Conservation (phyloP, 2,329 filamentous ascomycete species). For the Diaporthe destruens region DNA sequence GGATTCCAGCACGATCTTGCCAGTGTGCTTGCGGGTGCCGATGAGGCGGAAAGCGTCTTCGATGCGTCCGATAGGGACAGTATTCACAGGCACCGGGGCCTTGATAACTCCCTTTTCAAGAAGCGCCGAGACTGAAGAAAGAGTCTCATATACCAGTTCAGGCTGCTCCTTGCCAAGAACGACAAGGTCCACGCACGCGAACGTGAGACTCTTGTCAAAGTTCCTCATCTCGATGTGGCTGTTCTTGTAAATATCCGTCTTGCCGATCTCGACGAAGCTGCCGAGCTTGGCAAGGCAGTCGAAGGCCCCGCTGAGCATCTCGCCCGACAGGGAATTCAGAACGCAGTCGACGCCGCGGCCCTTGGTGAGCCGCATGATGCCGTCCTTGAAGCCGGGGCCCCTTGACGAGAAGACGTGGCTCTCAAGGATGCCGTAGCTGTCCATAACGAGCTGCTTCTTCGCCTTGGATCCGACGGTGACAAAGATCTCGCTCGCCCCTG, state of each 20-base stretch:
- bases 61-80: slow-evolving; percentile 52
- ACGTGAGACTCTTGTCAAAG: slow-evolving; percentile 47
- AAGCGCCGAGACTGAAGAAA: background rate
- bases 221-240: slow-evolving; percentile 51
- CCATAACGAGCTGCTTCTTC: slow-evolving; percentile 53
- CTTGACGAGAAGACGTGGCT: slow-evolving; percentile 53
- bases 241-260: slow-evolving; percentile 48
- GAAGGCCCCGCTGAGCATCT: slow-evolving; percentile 48
- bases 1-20: slow-evolving; percentile 52
- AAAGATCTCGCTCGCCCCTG: slow-evolving; percentile 55
- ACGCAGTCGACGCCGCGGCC: slow-evolving; percentile 41
- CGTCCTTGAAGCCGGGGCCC: slow-evolving; percentile 32
- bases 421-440: slow-evolving; percentile 50
- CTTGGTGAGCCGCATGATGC: slow-evolving; percentile 27
- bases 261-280: slow-evolving; percentile 51
- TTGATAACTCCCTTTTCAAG: background rate
- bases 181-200: slow-evolving; percentile 37
- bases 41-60: slow-evolving; percentile 58
- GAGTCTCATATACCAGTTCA: slow-evolving; percentile 13
- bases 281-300: slow-evolving; percentile 50
- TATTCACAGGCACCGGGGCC: slow-evolving; percentile 47
- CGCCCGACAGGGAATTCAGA: slow-evolving; percentile 44
- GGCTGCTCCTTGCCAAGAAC: slow-evolving; percentile 27
- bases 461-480: slow-evolving; percentile 50
- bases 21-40: slow-evolving; percentile 56